Evolutionary conservation across 805 yeast species (phyloP), one percentile per base, ranked within the genome.

Genomic region (Blastobotrys americana): DNA sequence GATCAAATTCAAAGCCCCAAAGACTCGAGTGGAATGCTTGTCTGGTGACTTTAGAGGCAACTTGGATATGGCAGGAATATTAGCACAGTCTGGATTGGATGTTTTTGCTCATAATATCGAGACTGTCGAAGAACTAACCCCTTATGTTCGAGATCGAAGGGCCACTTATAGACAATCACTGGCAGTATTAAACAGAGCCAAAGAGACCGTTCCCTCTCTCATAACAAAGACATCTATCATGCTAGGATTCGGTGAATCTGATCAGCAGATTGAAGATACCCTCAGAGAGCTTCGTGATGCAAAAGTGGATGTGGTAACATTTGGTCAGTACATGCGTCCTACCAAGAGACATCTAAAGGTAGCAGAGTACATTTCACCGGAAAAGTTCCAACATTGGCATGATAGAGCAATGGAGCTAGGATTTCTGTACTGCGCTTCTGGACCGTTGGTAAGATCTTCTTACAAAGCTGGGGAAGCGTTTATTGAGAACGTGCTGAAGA

Each of bases 251-350:
- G 98, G 99, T 34, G 99, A 93, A 65, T 78, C 89, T 1, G 97
- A 93, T 58, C 96, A 82, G 43, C 97, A 93, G 66, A 64, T 93
- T 9, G 61, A 80, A 60, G 80, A 78, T 52, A 81, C 97, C 0
- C 63, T 93, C 57, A 71, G 65, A 50, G 95, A 86, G 61, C 70
- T 94, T 54, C 76, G 97, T 51, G 78, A 68, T 16, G 75, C 82
- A 37, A 68, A 74, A 5, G 93, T 95, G 63, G 97, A 93, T 59
- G 95, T 93, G 41, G 96, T 93, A 15, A 93, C 99, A 0, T 93
- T 93, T 66, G 99, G 99, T 31, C 99, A 93, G 67, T 93, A 93
- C 65, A 93, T 93, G 97, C 77, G 98, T 63, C 99, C 99, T 37
- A 93, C 99, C 1, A 93, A 85, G 67, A 80, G 98, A 60, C 99